Evolutionary conservation across 306 rosid genomes (phyloP), one percentile per base, ranked within the genome.

Genomic region (Pyrus betulifolia): DNA sequence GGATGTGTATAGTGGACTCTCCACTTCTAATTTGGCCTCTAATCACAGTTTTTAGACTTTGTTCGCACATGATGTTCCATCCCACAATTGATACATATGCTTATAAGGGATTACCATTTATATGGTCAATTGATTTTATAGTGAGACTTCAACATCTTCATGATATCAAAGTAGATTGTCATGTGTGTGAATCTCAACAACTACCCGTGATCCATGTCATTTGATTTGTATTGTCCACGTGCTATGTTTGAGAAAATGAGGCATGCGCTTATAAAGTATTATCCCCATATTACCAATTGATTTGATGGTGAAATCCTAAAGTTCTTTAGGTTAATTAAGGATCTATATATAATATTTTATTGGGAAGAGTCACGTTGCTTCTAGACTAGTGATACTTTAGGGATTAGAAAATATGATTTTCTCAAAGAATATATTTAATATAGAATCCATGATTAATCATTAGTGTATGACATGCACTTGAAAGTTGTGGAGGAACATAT

Each of bases 111-210:
- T 35, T 35, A 35, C 40, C 40, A 6, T 33, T 33, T 5, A 33
- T 33, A 35, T 6, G 40, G 6, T 35, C 40, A 35, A 6, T 35
- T 35, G 40, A 35, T 35, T 35, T 35, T 35, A 35, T 0, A 33
- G 38, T 33, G 38, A 33, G 6, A 33, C 1, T 7, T 7, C 1
- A 33, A 33, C 6, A 33, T 33, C 7, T 33, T 33, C 38, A 33
- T 33, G 8, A 33, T 33, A 33, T 33, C 2, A 5, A 0, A 1
- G 1, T 0, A 33, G 0, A 2, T 33, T 33, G 38, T 33, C 8
- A 0, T 33, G 6, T 33, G 38, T 33, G 7, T 33, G 2, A 33
- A 33, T 33, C 8, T 33, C 38, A 33, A 33, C 7, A 4, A 33
- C 38, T 33, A 33, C 8, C 38, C 2, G 38, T 33, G 38, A 2